Conservation (phyloP, 2,329 filamentous ascomycete genomes). For the Neofusicoccum sp. region DNA sequence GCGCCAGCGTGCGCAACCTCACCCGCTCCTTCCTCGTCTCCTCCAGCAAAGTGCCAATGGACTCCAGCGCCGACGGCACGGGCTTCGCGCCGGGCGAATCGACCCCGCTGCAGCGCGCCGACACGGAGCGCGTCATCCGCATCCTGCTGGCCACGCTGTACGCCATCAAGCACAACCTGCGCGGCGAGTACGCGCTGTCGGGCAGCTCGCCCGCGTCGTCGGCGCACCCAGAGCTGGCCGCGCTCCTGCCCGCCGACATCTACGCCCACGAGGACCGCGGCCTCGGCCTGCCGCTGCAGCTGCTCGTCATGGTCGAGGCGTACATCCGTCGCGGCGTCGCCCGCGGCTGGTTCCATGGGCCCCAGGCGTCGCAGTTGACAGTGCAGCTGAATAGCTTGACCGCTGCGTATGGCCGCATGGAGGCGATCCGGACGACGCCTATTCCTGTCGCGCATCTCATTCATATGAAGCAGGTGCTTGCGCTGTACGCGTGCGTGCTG, state of each 20-base stretch:
- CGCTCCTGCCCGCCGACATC: slow-evolving; percentile 33
- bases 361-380: slow-evolving; percentile 58
- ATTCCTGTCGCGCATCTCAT: slow-evolving; percentile 65
- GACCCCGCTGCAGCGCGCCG: slow-evolving; percentile 46
- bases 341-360: slow-evolving; percentile 59
- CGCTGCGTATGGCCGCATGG: slow-evolving; percentile 62
- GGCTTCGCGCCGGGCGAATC: slow-evolving; percentile 21
- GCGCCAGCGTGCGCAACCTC: slow-evolving; percentile 60
- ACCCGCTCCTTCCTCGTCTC: slow-evolving; percentile 56
- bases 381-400: slow-evolving; percentile 57
- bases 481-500: slow-evolving; percentile 58
- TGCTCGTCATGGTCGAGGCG: slow-evolving; percentile 59
- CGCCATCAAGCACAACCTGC: slow-evolving; percentile 63
- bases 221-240: slow-evolving; percentile 30
- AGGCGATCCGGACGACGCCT: slow-evolving; percentile 64
- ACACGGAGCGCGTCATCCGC: slow-evolving; percentile 59
- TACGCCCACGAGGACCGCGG: slow-evolving; percentile 56
- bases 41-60: slow-evolving; percentile 30
- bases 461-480: slow-evolving; percentile 63
- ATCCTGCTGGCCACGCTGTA: slow-evolving; percentile 62
- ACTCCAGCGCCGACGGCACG: slow-evolving; percentile 18
- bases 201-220: slow-evolving; percentile 7
- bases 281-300: slow-evolving; percentile 58
- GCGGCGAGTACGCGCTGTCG: slow-evolving; percentile 56
- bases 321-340: slow-evolving; percentile 59